Conservation (phyloP, 768 basidiomycete species). For the Phaeotremella fagi region DNA sequence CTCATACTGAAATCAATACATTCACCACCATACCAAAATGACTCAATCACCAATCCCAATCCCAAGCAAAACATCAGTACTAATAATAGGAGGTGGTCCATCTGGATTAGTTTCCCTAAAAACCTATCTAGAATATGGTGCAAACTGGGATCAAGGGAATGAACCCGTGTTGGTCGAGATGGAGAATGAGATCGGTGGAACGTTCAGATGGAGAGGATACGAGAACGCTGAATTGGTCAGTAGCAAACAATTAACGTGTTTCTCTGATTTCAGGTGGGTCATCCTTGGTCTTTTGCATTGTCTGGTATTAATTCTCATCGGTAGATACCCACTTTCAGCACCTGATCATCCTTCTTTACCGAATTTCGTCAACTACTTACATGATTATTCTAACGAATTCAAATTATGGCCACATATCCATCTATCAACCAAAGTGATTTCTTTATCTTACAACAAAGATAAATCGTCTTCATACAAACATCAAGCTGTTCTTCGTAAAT, state of each 20-base stretch:
- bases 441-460: conserved; percentile 49
- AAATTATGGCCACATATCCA: conserved; percentile 41
- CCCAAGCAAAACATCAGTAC: conserved; percentile 16
- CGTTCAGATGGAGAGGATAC: conserved; percentile 37
- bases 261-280: conserved; percentile 65
- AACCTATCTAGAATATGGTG: conserved; percentile 29
- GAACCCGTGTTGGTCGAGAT: conserved; percentile 38
- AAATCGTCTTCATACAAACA: conserved; percentile 50
- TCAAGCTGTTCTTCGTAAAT: conserved; percentile 49
- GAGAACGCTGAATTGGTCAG: conserved; percentile 47
- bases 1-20: too few relatives aligned
- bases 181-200: conserved; percentile 41
- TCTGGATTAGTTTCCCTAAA: conserved; percentile 40
- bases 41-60: too few relatives aligned
- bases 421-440: conserved; percentile 28
- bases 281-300: conserved; percentile 53
- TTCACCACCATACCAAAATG: too few relatives aligned
- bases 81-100: conserved; percentile 41
- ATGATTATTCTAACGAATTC: conserved; percentile 53
- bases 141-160: conserved; percentile 14
- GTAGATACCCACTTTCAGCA: conserved; percentile 31
- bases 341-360: conserved; percentile 43
- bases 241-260: conserved; percentile 68
- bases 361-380: conserved; percentile 56
- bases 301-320: not conserved